A percentile compares a stretch with the other conserved stretches of the same genome.
phyloP scores from a whole-genome alignment of 2,329 filamentous ascomycete species.

The Botrytis hyacinthi region DNA sequence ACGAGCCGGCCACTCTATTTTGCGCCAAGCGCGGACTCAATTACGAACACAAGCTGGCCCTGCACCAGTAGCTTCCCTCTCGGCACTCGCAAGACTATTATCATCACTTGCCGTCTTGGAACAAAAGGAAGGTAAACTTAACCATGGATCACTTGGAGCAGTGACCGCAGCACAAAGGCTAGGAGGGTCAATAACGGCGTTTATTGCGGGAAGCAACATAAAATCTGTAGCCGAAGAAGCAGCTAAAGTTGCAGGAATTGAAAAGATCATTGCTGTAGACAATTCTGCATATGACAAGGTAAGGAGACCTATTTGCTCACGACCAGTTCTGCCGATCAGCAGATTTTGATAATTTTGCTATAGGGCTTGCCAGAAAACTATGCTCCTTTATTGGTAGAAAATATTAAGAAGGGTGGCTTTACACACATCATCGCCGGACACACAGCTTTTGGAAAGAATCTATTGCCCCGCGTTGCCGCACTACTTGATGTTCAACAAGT shows the following conservation, averaged over 20 bases:
- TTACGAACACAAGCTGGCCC: conserved; percentile 42
- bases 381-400: conserved; percentile 89
- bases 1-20: conserved; percentile 31
- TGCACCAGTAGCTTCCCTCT: conserved; percentile 44
- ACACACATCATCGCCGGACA: conserved; percentile 89
- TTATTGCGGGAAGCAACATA: conserved; percentile 78
- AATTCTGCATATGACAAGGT: conserved; percentile 93
- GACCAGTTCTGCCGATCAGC: neutral
- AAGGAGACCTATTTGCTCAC: conserved; percentile 17
- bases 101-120: conserved; percentile 91
- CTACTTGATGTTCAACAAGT: conserved; percentile 90
- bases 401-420: conserved; percentile 93
- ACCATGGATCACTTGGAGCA: conserved; percentile 76
- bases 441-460: conserved; percentile 93
- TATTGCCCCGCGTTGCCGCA: conserved; percentile 88
- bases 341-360: neutral
- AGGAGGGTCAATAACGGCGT: conserved; percentile 80
- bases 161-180: conserved; percentile 84
- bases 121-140: conserved; percentile 86
- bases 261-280: conserved; percentile 87
- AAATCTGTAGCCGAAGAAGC: conserved; percentile 77
- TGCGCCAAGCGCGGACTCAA: conserved; percentile 41
- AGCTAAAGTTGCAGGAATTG: conserved; percentile 83
- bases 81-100: conserved; percentile 65
- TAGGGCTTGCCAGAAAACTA: conserved; percentile 91